phyloP scores from a whole-genome alignment of 495 filamentous ascomycete genomes.

The Aspergillus baeticus region DNA sequence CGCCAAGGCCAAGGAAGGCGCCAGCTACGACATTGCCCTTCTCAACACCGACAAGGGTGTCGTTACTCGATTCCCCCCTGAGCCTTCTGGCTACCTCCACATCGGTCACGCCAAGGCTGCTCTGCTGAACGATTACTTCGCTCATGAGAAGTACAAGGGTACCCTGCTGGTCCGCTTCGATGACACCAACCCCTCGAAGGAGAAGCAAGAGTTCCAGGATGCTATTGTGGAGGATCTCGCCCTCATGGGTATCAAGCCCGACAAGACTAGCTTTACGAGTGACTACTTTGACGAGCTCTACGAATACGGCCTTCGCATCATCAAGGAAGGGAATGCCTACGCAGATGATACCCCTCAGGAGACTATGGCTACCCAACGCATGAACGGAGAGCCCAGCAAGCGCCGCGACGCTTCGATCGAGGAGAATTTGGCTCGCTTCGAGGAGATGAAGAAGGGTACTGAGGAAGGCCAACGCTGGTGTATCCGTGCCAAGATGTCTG shows the following conservation, averaged over 20 bases:
- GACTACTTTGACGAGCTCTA: conserved; percentile 92
- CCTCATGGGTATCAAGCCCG: conserved; percentile 82
- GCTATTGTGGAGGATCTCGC: conserved; percentile 83
- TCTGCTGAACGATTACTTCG: conserved; percentile 90
- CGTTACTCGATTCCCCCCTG: conserved; percentile 89
- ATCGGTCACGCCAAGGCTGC: conserved; percentile 94
- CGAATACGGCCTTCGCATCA: conserved; percentile 71
- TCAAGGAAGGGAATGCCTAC: conserved; percentile 83
- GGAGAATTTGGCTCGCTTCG: conserved; percentile 76
- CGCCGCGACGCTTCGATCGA: conserved; percentile 75
- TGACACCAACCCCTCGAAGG: conserved; percentile 91
- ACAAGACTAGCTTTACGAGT: conserved; percentile 74
- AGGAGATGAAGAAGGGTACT: conserved; percentile 83
- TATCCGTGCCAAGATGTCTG: conserved; percentile 85
- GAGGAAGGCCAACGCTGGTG: conserved; percentile 76
- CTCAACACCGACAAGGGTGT: conserved; percentile 88
- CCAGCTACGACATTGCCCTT: conserved; percentile 86
- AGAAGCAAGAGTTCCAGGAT: conserved; percentile 90
- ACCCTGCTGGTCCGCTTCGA: conserved; percentile 83
- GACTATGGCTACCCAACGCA: conserved; percentile 78
- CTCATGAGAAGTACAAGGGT: conserved; percentile 83
- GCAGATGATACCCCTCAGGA: conserved; percentile 87
- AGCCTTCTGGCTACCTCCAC: conserved; percentile 94
- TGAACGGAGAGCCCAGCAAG: conserved; percentile 70
- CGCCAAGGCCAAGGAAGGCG: conserved; percentile 77